Base-by-base conservation (phyloP, 805 yeast genomes). In the Starmerella bombi region DNA sequence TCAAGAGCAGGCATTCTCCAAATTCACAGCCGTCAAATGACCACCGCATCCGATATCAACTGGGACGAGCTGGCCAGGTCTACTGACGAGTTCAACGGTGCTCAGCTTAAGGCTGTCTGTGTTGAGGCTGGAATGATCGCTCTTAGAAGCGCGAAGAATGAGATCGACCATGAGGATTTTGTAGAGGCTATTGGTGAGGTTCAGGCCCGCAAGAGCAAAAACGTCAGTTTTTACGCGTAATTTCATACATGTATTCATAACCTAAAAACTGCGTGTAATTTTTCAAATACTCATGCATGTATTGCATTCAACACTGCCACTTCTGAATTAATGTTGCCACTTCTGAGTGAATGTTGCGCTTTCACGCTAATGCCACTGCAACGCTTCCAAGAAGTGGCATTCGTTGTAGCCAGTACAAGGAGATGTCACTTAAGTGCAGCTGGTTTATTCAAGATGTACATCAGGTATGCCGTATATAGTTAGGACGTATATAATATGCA, bases 81-180 rank as follows among this genome's bases (percentile, higher is more conserved):
- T 6, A 91, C 98, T 0, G 98, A 91, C 61, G 99, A 91, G 64
- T 91, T 91, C 63, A 91, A 91, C 58, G 99, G 99, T 59, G 99
- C 99, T 1, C 98, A 91, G 64, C 70, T 91, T 59, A 91, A 91
- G 66, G 98, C 98, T 2, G 99, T 91, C 32, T 86, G 96, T 6
- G 98, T 91, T 18, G 99, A 91, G 62, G 98, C 99, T 5, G 99
- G 99, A 58, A 91, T 91, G 99, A 91, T 91, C 64, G 99, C 98
- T 2, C 70, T 91, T 58, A 76, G 98, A 65, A 84, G 83, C 54
- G 96, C 94, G 15, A 94, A 91, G 63, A 73, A 80, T 32, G 72
- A 77, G 51, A 86, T 91, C 41, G 81, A 83, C 53, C 99, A 91
- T 61, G 98, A 91, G 64, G 98, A 91, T 64, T 91, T 88, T 58